Percentiles rank a stretch among this genome's conserved stretches.
Evolutionary conservation across 208 protist genomes (phyloP).

Genomic region (Naegleria lovaniensis): DNA sequence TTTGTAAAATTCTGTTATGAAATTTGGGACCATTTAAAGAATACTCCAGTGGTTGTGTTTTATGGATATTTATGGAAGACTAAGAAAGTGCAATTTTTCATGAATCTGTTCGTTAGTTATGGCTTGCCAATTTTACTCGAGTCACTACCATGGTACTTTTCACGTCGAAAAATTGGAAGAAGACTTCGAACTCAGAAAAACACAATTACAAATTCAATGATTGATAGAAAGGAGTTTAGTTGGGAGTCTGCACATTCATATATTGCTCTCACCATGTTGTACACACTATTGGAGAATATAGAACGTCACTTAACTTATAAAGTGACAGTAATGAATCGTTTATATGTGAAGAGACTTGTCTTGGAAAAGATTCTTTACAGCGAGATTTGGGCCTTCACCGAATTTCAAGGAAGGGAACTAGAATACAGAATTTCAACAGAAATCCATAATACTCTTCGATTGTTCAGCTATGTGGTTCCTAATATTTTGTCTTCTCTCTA

Average conservation of each 20-base stretch:
- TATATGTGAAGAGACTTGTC: conserved; percentile 19
- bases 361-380: conserved; percentile 23
- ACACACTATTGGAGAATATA: conserved; percentile 22
- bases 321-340: conserved; percentile 16
- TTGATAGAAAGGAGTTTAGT: background rate
- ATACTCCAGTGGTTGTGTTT: conserved; percentile 24
- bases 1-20: background rate
- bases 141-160: conserved; percentile 27
- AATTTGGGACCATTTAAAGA: conserved; percentile 6
- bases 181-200: conserved; percentile 22
- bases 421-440: conserved; percentile 25
- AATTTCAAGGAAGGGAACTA: conserved; percentile 13
- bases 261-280: background rate
- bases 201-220: conserved; percentile 21
- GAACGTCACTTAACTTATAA: conserved; percentile 17
- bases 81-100: conserved; percentile 17
- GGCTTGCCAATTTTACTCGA: conserved; percentile 22
- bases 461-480: conserved; percentile 21
- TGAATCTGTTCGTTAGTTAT: conserved; percentile 32
- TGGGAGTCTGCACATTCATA: background rate
- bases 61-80: conserved; percentile 30
- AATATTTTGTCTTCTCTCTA: conserved; percentile 4
- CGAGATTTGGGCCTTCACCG: conserved; percentile 10
- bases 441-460: conserved; percentile 18
- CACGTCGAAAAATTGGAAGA: conserved; percentile 11